A percentile compares a stretch with the other conserved stretches of the same genome.
Evolutionary conservation across 306 rosid genomes (phyloP).

Genomic region (Prunus fruticosa): DNA sequence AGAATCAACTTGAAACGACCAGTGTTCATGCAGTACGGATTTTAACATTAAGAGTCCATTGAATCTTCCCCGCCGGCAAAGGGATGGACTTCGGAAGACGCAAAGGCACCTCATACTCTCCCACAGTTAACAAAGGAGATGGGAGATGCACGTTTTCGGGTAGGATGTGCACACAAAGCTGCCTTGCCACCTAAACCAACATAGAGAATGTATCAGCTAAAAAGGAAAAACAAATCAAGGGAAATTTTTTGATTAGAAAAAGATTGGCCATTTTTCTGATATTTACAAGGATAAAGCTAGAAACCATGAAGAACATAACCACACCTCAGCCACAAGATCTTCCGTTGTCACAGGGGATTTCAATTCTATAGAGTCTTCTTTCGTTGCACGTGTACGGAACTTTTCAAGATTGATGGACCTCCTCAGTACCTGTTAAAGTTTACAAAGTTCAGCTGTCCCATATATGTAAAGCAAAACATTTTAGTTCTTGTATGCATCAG

Average conservation of each 20-base stretch:
- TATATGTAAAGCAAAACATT: neutral
- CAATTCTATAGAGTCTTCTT: slow-evolving; percentile 80
- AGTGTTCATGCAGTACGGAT: slow-evolving; percentile 50
- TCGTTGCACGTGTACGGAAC: slow-evolving; percentile 50
- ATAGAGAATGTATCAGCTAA: slow-evolving; percentile 7
- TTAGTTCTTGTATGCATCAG: neutral
- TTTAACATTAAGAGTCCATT: slow-evolving; percentile 74
- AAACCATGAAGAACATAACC: slow-evolving; percentile 19
- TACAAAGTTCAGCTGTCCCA: neutral
- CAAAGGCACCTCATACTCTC: slow-evolving; percentile 83
- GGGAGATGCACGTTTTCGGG: slow-evolving; percentile 58
- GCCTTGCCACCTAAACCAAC: slow-evolving; percentile 71
- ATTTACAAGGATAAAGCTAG: neutral
- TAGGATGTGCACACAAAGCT: slow-evolving; percentile 58
- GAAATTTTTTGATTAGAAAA: neutral
- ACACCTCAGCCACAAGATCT: slow-evolving; percentile 75
- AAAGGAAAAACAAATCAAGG: neutral
- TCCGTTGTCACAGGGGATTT: slow-evolving; percentile 57
- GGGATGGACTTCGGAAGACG: slow-evolving; percentile 81
- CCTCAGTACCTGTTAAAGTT: slow-evolving; percentile 59
- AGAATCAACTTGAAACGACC: neutral
- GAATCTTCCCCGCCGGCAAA: slow-evolving; percentile 71
- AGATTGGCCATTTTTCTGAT: neutral
- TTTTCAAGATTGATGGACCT: slow-evolving; percentile 52
- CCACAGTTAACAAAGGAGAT: slow-evolving; percentile 51